phyloP scores from a whole-genome alignment of 441 rosid species.

The Monsonia emarginata region DNA sequence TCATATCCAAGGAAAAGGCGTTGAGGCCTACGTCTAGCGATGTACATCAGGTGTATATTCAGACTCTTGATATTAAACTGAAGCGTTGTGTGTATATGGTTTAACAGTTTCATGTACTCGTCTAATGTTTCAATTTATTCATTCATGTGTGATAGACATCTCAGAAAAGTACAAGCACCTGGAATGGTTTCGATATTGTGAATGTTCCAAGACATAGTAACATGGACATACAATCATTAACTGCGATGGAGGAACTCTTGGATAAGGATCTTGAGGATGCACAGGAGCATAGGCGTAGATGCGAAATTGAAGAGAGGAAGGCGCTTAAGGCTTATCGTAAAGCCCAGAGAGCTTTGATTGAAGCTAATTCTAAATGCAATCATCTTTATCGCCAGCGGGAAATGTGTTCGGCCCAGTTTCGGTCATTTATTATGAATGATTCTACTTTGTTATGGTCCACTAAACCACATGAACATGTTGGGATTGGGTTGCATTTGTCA shows the following conservation, averaged over 20 bases:
- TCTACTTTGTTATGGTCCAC: conserved; percentile 49
- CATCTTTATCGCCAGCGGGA: conserved; percentile 72
- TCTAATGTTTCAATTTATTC: conserved; percentile 6
- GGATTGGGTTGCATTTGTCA: conserved; percentile 29
- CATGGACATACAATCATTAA: conserved; percentile 38
- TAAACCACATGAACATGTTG: conserved; percentile 31
- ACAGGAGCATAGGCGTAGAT: conserved; percentile 51
- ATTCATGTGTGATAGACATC: conserved; percentile 32
- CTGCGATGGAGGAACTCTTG: conserved; percentile 67
- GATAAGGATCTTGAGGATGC: conserved; percentile 87
- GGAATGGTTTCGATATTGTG: conserved; percentile 32
- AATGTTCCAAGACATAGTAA: conserved; percentile 33
- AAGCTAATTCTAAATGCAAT: conserved; percentile 76
- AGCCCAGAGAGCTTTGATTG: conserved; percentile 76
- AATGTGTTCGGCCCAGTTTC: conserved; percentile 52
- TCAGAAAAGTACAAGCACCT: conserved; percentile 28
- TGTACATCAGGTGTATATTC: conserved; percentile 37
- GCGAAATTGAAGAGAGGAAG: conserved; percentile 91
- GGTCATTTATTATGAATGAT: conserved; percentile 53
- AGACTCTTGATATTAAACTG: conserved; percentile 17
- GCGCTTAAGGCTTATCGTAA: conserved; percentile 77
- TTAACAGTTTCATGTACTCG: conserved; percentile 6
- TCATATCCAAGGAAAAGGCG: conserved; percentile 29
- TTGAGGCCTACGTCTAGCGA: conserved; percentile 25
- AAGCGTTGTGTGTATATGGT: conserved; percentile 14